These are phyloP conservation scores for Davidsoniella neocaledoniae DNA, from an alignment of 2,329 filamentous ascomycete species.

Conservation along the genomic window DNA sequence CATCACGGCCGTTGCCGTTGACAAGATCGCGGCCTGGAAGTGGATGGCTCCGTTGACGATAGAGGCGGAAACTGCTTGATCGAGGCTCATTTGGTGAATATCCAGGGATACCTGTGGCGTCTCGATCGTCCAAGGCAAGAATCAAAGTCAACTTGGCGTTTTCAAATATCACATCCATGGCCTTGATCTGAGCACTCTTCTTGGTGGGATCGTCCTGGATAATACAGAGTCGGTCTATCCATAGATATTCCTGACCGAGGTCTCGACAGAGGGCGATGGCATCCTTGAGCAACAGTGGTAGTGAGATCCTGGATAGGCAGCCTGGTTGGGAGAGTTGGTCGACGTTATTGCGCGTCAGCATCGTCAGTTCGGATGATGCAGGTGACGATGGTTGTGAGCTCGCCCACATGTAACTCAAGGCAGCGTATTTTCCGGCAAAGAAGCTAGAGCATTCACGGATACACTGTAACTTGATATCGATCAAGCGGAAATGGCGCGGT, in stretches of 20 bases:
- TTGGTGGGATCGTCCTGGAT: background rate
- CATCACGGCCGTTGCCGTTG: no score
- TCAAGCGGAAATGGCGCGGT: background rate
- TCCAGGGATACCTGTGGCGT: constrained; percentile 1
- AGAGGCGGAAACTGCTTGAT: background rate
- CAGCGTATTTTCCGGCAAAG: background rate
- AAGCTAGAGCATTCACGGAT: background rate
- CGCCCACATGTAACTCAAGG: constrained; percentile 5
- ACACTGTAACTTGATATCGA: constrained; percentile 1
- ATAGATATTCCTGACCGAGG: constrained; percentile 2
- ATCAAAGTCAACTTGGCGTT: constrained; percentile 1
- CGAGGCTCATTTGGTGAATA: background rate
- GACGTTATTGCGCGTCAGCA: background rate
- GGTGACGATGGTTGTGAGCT: background rate
- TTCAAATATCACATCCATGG: constrained; percentile 6
- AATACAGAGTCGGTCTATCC: constrained; percentile 5
- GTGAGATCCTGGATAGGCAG: background rate
- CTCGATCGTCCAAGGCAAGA: background rate
- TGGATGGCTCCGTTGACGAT: background rate
- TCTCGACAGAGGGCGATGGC: background rate
- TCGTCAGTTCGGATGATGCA: background rate
- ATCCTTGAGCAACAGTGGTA: background rate
- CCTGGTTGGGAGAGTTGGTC: background rate
- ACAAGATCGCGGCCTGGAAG: no score
- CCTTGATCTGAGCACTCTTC: background rate